phyloP scores from a whole-genome alignment of 495 filamentous ascomycete species.

The Lepidopterella palustris region DNA sequence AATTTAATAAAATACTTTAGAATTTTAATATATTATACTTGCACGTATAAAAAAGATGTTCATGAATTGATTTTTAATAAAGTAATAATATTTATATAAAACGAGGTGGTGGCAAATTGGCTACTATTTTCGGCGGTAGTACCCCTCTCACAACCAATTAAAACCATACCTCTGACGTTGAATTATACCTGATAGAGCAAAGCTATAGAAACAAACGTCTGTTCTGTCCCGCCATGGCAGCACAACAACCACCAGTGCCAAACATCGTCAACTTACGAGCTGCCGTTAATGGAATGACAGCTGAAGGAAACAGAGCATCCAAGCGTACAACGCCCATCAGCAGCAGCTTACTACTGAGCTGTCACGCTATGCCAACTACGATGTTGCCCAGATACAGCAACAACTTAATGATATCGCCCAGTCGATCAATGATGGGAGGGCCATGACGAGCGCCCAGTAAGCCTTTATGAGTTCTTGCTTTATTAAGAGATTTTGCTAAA shows the following conservation, averaged over 20 bases:
- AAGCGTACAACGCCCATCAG: neutral
- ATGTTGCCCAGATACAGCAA: neutral
- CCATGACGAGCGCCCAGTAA: neutral
- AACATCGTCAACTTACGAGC: neutral
- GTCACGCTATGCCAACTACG: neutral
- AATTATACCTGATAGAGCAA: neutral
- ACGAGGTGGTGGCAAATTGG: too few species aligned
- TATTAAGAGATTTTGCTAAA: neutral
- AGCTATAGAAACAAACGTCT: neutral
- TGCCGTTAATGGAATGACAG: neutral
- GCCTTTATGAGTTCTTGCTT: neutral
- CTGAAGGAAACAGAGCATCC: neutral
- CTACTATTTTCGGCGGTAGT: too few species aligned
- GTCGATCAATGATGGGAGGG: neutral
- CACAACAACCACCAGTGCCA: neutral
- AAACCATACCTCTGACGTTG: too few species aligned
- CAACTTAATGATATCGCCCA: neutral
- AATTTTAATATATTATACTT: too few species aligned
- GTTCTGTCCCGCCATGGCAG: too few species aligned
- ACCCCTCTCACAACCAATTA: neutral
- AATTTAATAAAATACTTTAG: too few species aligned
- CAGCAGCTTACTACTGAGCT: neutral
- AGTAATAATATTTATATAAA: too few species aligned
- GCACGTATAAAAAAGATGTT: too few species aligned
- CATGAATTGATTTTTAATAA: too few species aligned